A percentile compares a stretch with the other conserved stretches of the same genome.
These are phyloP conservation scores for Coemansia sp. DNA, from an alignment of 192 early-diverging fungal genomes.

Conservation along the genomic window DNA sequence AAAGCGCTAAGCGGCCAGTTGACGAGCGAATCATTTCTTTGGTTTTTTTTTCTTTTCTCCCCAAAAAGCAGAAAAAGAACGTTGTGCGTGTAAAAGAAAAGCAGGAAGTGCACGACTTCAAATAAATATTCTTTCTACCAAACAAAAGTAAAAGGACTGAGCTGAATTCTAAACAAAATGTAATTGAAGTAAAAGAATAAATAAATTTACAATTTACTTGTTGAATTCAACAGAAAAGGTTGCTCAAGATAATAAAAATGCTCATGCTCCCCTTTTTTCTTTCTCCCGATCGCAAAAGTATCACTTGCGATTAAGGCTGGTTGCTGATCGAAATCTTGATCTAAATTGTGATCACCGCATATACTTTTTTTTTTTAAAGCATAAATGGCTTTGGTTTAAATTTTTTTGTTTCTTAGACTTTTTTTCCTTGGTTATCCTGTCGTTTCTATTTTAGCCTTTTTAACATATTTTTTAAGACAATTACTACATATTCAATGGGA, in stretches of 20 bases:
- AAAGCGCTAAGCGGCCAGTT: background rate
- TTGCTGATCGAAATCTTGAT: background rate
- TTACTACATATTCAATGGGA: slow-evolving; percentile 13
- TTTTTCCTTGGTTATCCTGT: background rate
- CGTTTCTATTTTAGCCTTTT: background rate
- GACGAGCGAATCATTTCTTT: slow-evolving; percentile 8
- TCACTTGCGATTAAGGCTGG: background rate
- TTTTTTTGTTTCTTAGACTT: background rate
- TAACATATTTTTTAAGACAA: slow-evolving; percentile 1
- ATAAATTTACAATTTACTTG: background rate
- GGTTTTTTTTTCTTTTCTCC: background rate
- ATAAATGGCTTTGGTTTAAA: no score
- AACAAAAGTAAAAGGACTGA: background rate
- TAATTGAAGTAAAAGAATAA: background rate
- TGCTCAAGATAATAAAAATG: background rate
- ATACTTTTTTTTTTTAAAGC: background rate
- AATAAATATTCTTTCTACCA: background rate
- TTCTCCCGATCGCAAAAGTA: background rate
- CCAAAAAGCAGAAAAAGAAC: background rate
- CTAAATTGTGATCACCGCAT: background rate
- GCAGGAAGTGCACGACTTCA: background rate
- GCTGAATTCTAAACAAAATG: background rate
- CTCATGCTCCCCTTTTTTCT: background rate
- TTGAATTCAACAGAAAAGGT: background rate
- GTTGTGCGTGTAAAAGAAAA: background rate